Evolutionary conservation across 2,329 filamentous ascomycete genomes (phyloP).

Genomic region (Diaporthe destruens): DNA sequence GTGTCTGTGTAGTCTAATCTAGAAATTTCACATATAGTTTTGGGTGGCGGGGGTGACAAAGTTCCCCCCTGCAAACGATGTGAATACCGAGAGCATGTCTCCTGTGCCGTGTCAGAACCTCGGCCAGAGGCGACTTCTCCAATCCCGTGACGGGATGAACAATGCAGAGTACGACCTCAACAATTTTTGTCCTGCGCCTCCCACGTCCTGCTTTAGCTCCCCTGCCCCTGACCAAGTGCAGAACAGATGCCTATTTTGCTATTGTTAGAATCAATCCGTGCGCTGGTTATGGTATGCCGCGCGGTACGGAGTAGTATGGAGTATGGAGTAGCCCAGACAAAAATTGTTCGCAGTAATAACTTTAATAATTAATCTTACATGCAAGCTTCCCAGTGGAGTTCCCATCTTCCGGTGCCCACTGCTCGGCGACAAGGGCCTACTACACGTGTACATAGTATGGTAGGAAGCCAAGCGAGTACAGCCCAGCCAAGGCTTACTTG

Average conservation of each 20-base stretch:
- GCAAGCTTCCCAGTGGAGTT: background rate
- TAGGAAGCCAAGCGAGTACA: background rate
- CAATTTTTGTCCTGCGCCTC: conserved; percentile 4
- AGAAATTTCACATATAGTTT: background rate
- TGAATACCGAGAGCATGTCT: conserved; percentile 8
- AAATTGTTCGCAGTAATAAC: background rate
- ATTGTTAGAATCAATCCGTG: background rate
- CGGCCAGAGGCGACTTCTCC: conserved; percentile 21
- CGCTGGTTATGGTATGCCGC: background rate
- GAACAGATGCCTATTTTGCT: too few relatives aligned
- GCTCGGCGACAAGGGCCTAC: conserved; percentile 11
- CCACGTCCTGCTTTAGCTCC: background rate
- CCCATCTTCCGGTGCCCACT: background rate
- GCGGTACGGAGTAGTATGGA: too few relatives aligned
- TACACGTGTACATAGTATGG: too few relatives aligned
- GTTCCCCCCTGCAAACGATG: background rate
- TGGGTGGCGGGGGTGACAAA: background rate
- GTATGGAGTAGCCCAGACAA: background rate
- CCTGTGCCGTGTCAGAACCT: conserved; percentile 21
- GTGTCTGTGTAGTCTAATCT: background rate
- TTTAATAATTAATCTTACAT: background rate
- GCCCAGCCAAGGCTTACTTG: conserved; percentile 11
- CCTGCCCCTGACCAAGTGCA: conserved; percentile 17
- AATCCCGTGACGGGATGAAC: conserved; percentile 15
- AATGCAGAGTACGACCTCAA: conserved; percentile 26